Evolutionary conservation across 1,284 basidiomycete genomes (phyloP), one percentile per base, ranked within the genome.

Genomic region (Lentinus polychrous): DNA sequence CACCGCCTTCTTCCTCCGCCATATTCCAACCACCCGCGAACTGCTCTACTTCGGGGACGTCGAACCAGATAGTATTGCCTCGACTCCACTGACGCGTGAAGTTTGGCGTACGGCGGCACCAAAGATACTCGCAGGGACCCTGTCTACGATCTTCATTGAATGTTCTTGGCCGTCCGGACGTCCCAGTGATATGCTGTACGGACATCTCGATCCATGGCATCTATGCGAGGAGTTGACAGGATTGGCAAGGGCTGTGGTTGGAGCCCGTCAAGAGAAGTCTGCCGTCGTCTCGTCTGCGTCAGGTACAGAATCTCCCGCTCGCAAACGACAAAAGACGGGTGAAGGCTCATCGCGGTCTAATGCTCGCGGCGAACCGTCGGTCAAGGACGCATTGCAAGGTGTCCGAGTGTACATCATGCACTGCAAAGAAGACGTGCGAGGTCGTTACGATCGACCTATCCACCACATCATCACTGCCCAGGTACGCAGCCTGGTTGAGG

Each of bases 11-110:
- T 90, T 91, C 61, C 62, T 93, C 52, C 75, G 78, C 10, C 78
- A 89, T 59, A 70, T 82, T 46, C 60, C 70, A 15, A 73, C 73
- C 27, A 61, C 63, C 2, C 73, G 70, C 43, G 83, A 90, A 58
- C 81, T 91, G 53, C 70, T 92, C 37, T 92, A 93, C 66, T 91
- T 91, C 55, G 91, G 91, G 10, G 87, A 91, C 64, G 83, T 89
- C 46, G 85, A 89, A 57, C 82, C 87, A 3, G 91, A 93, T 65
- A 75, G 74, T 42, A 56, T 91, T 33, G 73, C 86, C 7, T 45
- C 65, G 11, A 62, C 68, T 5, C 82, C 83, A 1, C 73, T 66
- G 35, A 90, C 79, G 22, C 69, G 70, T 31, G 65, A 72, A 38
- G 77, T 92, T 43, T 92, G 89, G 89, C 74, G 74, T 24, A 73